phyloP scores from a whole-genome alignment of 163 green algal species.

The Prototheca wickerhamii region DNA sequence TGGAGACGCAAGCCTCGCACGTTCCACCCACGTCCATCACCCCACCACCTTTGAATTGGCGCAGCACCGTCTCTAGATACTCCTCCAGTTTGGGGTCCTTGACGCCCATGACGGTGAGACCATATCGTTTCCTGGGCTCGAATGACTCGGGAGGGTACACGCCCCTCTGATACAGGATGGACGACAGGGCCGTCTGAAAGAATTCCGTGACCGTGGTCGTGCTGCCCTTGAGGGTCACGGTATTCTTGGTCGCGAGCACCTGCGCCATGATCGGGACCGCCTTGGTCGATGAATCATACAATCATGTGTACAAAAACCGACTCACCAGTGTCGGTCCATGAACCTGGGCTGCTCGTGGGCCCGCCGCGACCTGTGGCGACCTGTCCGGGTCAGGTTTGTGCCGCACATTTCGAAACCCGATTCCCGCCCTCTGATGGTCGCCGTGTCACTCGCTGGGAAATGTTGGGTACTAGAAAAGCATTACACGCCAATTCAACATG shows the following conservation, averaged over 20 bases:
- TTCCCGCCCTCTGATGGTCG: too few species aligned
- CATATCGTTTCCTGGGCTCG: conserved; percentile 83
- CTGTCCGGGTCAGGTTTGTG: too few species aligned
- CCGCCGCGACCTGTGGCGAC: too few species aligned
- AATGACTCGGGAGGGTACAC: conserved; percentile 93
- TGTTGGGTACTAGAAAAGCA: too few species aligned
- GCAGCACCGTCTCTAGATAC: conserved; percentile 76
- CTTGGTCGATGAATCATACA: background rate
- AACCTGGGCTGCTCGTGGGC: too few species aligned
- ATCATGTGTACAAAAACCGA: too few species aligned
- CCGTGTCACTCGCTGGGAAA: too few species aligned
- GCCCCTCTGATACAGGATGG: conserved; percentile 94
- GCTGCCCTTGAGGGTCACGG: conserved; percentile 83
- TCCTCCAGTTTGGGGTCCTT: conserved; percentile 63
- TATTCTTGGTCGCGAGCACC: conserved; percentile 47
- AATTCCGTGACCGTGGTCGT: conserved; percentile 89
- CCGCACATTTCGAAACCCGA: too few species aligned
- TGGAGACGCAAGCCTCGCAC: background rate
- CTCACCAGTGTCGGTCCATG: too few species aligned
- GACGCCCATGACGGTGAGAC: conserved; percentile 55
- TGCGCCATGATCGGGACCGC: conserved; percentile 4
- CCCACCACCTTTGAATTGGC: conserved; percentile 67
- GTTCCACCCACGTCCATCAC: background rate
- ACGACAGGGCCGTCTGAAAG: conserved; percentile 89
- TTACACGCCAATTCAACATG: too few species aligned